These are phyloP conservation scores for Russula sp. DNA, from an alignment of 768 basidiomycete species.

Conservation along the genomic window DNA sequence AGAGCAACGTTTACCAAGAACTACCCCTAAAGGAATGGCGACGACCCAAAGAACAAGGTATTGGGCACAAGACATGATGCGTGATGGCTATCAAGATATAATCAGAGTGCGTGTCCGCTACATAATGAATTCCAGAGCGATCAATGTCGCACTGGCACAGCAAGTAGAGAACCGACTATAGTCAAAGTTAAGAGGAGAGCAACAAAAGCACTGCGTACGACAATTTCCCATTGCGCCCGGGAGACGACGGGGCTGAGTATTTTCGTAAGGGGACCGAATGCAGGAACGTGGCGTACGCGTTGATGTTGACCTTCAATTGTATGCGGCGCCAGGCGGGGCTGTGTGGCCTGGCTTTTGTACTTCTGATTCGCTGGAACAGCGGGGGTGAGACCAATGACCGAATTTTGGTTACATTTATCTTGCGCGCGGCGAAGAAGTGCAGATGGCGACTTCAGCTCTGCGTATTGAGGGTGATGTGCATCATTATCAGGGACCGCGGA, in stretches of 20 bases:
- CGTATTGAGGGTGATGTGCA: neutral
- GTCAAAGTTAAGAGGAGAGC: slow-evolving; percentile 43
- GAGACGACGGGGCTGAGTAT: slow-evolving; percentile 67
- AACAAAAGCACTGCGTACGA: slow-evolving; percentile 54
- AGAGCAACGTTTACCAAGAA: neutral
- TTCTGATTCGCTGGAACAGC: slow-evolving; percentile 16
- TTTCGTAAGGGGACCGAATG: slow-evolving; percentile 69
- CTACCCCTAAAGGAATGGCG: neutral
- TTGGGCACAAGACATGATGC: slow-evolving; percentile 9
- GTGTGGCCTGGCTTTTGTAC: slow-evolving; percentile 19
- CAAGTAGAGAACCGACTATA: slow-evolving; percentile 38
- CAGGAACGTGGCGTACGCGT: slow-evolving; percentile 56
- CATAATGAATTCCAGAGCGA: slow-evolving; percentile 9
- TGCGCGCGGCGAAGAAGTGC: slow-evolving; percentile 23
- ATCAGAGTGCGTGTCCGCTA: neutral
- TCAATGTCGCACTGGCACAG: slow-evolving; percentile 38
- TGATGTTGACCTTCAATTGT: slow-evolving; percentile 41
- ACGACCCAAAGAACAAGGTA: neutral
- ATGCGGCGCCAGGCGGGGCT: neutral
- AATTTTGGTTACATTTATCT: slow-evolving; percentile 22
- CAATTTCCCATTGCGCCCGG: slow-evolving; percentile 85
- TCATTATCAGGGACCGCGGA: neutral
- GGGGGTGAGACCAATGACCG: slow-evolving; percentile 10
- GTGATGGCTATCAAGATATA: slow-evolving; percentile 4
- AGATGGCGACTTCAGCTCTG: slow-evolving; percentile 20